Evolutionary conservation across 2,329 filamentous ascomycete genomes (phyloP), one percentile per base, ranked within the genome.

Genomic region (Ophiostoma fasciatum): DNA sequence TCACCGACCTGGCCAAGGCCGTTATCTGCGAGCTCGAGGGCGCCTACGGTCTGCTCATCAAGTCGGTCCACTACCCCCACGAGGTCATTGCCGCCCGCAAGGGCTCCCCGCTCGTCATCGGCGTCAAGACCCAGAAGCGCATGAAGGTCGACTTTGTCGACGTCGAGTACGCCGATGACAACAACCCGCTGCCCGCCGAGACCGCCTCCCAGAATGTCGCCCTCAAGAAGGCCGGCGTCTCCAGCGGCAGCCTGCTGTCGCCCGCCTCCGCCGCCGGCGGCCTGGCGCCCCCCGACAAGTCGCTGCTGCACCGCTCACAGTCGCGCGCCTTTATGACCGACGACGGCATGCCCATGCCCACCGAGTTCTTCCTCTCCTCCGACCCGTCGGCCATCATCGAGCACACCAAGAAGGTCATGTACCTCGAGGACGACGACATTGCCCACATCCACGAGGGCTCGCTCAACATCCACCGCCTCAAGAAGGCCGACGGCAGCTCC

Each of bases 91-190:
- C 90, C 38, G 90, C 90, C 57, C 84, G 90, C 52, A 98, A 98
- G 74, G 90, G 90, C 64, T 98, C 90, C 43, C 90, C 90, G 29
- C 74, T 98, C 42, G 90, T 98, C 45, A 84, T 98, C 51, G 90
- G 90, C 63, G 90, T 98, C 57, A 82, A 85, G 66, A 96, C 90
- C 38, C 73, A 85, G 63, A 92, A 82, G 70, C 93, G 93, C 67
- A 96, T 98, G 90, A 98, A 96, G 79, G 90, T 98, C 45, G 90
- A 98, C 66, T 98, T 98, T 54, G 90, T 98, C 57, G 90, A 98
- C 58, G 90, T 98, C 43, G 90, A 98, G 65, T 96, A 88, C 60
- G 81, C 80, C 35, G 85, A 94, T 52, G 84, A 94, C 51, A 77
- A 78, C 52, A 68, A 66, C 47, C 73, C 81, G 47, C 79, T 98